Conservation (phyloP, 306 rosid species). For the Benincasa hispida region DNA sequence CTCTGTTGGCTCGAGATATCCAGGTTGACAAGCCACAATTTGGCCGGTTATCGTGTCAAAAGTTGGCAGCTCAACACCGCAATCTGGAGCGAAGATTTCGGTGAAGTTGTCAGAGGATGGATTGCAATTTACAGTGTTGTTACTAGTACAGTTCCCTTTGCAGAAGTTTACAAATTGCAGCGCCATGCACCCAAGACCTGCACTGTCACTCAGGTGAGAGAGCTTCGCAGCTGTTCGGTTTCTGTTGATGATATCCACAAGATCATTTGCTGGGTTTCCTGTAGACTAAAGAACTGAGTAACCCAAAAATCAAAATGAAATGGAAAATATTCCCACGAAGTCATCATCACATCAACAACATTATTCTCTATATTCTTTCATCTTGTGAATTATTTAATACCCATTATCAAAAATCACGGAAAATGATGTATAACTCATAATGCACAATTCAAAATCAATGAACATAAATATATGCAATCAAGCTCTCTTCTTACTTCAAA, state of each 20-base stretch:
- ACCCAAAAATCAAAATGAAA: background rate
- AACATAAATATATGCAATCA: background rate
- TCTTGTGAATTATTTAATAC: background rate
- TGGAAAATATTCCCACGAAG: background rate
- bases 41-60: constrained; percentile 59
- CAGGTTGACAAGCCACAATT: constrained; percentile 49
- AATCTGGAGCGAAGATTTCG: constrained; percentile 77
- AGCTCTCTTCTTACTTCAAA: background rate
- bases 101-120: constrained; percentile 85
- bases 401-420: background rate
- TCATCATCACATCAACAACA: background rate
- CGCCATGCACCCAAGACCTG: constrained; percentile 96
- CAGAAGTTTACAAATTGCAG: constrained; percentile 65
- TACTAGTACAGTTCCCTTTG: constrained; percentile 56
- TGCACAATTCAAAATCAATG: background rate
- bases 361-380: background rate
- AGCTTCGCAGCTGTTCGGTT: constrained; percentile 66
- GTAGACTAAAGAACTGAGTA: constrained; percentile 10
- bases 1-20: constrained; percentile 55
- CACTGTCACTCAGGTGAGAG: constrained; percentile 40
- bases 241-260: constrained; percentile 60
- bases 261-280: constrained; percentile 83
- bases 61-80: constrained; percentile 90
- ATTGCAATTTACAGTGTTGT: constrained; percentile 47
- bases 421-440: background rate